Percentiles rank a stretch among this genome's conserved stretches.
These are phyloP conservation scores for Populus hybrid DNA, from an alignment of 441 rosid species.

Conservation along the genomic window DNA sequence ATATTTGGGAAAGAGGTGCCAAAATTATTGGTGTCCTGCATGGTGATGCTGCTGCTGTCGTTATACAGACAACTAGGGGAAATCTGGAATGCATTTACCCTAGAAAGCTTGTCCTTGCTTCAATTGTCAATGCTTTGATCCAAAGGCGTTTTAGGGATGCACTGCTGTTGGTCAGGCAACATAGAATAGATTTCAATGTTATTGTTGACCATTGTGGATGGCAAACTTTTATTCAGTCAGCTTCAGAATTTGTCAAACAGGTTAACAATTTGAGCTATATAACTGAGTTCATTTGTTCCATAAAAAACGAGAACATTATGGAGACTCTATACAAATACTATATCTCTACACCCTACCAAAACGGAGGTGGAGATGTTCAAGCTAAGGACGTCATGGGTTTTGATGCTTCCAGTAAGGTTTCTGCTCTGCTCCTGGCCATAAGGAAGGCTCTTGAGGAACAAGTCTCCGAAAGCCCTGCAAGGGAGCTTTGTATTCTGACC, in stretches of 20 bases:
- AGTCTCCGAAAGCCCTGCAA: slow-evolving; percentile 77
- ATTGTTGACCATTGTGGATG: slow-evolving; percentile 82
- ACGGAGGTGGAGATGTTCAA: slow-evolving; percentile 37
- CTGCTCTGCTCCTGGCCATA: slow-evolving; percentile 72
- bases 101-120: slow-evolving; percentile 80
- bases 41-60: slow-evolving; percentile 86
- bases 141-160: slow-evolving; percentile 76
- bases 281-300: slow-evolving; percentile 88
- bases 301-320: slow-evolving; percentile 69
- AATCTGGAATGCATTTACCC: slow-evolving; percentile 89
- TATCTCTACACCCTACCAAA: slow-evolving; percentile 36
- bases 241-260: slow-evolving; percentile 79
- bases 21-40: slow-evolving; percentile 77
- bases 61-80: slow-evolving; percentile 81
- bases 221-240: slow-evolving; percentile 68
- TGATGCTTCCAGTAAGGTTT: slow-evolving; percentile 56
- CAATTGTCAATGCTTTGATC: slow-evolving; percentile 67
- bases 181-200: slow-evolving; percentile 87
- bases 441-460: slow-evolving; percentile 78
- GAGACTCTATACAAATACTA: slow-evolving; percentile 61
- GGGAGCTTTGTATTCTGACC: slow-evolving; percentile 93
- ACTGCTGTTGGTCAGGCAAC: slow-evolving; percentile 86
- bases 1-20: slow-evolving; percentile 95
- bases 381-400: slow-evolving; percentile 28
- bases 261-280: slow-evolving; percentile 76